Evolutionary conservation across 1,139 yeast species (phyloP).

Genomic region (Pichia inconspicua): DNA sequence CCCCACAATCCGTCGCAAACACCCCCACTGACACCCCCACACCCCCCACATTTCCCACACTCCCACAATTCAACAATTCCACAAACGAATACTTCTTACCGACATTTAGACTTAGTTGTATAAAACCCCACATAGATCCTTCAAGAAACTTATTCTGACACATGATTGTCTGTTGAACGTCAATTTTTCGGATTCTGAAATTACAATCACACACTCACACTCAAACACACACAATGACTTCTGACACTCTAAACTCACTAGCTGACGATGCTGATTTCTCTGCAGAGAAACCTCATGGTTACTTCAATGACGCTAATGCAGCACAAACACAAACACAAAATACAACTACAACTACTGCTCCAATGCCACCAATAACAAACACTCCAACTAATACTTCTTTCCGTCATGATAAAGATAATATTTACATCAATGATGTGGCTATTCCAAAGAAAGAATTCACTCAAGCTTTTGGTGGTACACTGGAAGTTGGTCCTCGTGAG

Average conservation of each 20-base stretch:
- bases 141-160: no score
- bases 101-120: no score
- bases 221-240: neutral
- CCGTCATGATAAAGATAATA: slow-evolving; percentile 21
- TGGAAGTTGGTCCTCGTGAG: slow-evolving; percentile 25
- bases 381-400: slow-evolving; percentile 14
- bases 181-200: no score
- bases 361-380: slow-evolving; percentile 8
- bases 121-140: no score
- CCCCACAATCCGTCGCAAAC: no score
- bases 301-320: neutral
- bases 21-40: no score
- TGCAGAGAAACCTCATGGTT: neutral
- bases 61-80: no score
- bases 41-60: no score
- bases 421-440: slow-evolving; percentile 28
- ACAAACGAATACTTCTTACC: no score
- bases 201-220: neutral
- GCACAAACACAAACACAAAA: neutral
- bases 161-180: no score
- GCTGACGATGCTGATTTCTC: neutral
- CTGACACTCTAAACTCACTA: neutral
- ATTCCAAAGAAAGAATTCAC: slow-evolving; percentile 27
- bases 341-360: neutral
- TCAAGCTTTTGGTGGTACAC: slow-evolving; percentile 29